phyloP scores from a whole-genome alignment of 2,329 filamentous ascomycete genomes.

The Fusarium siculi region DNA sequence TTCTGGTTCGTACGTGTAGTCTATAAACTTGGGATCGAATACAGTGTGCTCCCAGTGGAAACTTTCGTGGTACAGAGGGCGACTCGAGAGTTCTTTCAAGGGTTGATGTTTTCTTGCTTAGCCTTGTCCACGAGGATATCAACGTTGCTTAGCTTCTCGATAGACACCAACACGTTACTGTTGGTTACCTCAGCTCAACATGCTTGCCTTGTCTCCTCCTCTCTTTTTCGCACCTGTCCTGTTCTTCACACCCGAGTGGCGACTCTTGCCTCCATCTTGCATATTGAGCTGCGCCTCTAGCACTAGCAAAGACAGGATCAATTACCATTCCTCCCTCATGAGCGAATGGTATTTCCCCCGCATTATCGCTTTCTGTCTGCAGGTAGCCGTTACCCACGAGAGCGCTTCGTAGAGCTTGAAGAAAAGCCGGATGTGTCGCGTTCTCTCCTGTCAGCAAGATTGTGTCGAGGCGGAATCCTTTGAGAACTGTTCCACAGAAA shows the following conservation, averaged over 20 bases:
- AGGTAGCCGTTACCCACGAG: background rate
- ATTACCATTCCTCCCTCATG: background rate
- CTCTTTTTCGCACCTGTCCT: background rate
- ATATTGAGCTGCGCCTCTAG: background rate
- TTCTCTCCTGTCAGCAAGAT: constrained; percentile 13
- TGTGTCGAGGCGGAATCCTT: background rate
- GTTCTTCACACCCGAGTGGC: background rate
- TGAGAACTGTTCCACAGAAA: background rate
- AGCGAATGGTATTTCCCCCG: no score
- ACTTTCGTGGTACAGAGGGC: no score
- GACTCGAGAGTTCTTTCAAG: no score
- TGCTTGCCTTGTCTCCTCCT: background rate
- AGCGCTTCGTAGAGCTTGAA: background rate
- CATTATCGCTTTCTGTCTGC: background rate
- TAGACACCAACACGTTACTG: background rate
- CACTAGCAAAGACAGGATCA: background rate
- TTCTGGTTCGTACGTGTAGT: no score
- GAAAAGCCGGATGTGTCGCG: constrained; percentile 7
- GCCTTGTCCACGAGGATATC: background rate
- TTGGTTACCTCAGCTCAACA: background rate
- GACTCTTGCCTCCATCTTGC: constrained; percentile 3
- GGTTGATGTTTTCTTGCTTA: no score
- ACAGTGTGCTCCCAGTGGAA: no score
- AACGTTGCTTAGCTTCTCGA: background rate
- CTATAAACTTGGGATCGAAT: no score